A percentile compares a stretch with the other conserved stretches of the same genome.
Conservation (phyloP, 164 flowering plant genomes). For the Vitis rupestris region DNA sequence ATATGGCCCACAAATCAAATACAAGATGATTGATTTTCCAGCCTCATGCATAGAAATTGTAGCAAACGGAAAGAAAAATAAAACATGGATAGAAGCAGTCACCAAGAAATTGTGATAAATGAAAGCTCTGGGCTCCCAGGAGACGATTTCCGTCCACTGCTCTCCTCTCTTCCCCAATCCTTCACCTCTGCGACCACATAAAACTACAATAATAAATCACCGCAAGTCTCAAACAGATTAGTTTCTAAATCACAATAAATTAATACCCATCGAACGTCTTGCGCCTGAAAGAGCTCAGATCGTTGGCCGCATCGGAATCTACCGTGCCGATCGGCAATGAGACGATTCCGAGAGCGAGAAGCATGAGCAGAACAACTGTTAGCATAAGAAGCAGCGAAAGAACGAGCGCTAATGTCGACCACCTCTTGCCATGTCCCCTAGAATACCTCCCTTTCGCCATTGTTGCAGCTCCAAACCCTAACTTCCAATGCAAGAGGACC, state of each 20-base stretch:
- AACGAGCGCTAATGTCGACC: conserved; percentile 34
- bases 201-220: background rate
- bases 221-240: conserved; percentile 1
- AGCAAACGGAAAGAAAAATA: background rate
- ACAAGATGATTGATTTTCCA: too few species aligned
- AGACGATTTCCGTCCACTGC: conserved; percentile 60
- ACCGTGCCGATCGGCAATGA: conserved; percentile 38
- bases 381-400: conserved; percentile 42
- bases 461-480: background rate
- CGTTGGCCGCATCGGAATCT: conserved; percentile 22
- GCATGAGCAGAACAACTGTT: conserved; percentile 38
- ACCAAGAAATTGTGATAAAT: conserved; percentile 68
- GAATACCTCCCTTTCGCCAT: conserved; percentile 34
- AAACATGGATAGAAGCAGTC: conserved; percentile 10
- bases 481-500: background rate
- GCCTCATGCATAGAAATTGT: too few species aligned
- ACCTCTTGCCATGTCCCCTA: conserved; percentile 28
- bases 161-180: conserved; percentile 40
- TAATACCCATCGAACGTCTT: conserved; percentile 25
- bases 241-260: background rate
- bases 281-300: conserved; percentile 34
- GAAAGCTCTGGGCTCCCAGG: conserved; percentile 77
- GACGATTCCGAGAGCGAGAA: conserved; percentile 47
- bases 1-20: too few species aligned
- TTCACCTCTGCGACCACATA: conserved; percentile 24